Evolutionary conservation across 306 rosid genomes (phyloP).

Genomic region (Arachis hypogaea): DNA sequence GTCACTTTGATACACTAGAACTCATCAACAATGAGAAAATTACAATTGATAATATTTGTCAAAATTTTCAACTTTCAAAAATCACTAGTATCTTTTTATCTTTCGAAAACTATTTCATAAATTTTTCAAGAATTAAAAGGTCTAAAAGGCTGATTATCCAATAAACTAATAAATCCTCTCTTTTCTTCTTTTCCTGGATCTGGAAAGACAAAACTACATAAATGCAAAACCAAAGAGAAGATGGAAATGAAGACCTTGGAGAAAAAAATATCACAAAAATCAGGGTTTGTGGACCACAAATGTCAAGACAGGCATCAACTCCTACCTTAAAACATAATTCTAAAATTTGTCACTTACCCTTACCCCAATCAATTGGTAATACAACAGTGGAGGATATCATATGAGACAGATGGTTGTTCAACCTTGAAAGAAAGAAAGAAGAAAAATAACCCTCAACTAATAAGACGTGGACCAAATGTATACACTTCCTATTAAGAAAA

Average conservation of each 20-base stretch:
- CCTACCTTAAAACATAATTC: neutral
- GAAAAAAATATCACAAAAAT: too few relatives aligned
- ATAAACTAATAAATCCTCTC: too few relatives aligned
- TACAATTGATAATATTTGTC: too few relatives aligned
- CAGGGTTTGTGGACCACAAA: conserved; percentile 27
- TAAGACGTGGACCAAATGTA: conserved; percentile 15
- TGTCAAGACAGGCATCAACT: neutral
- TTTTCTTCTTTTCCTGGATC: too few relatives aligned
- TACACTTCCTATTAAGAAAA: conserved; percentile 13
- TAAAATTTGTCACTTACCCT: conserved; percentile 5
- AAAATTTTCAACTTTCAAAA: too few relatives aligned
- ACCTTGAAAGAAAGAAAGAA: conserved; percentile 4
- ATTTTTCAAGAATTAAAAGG: too few relatives aligned
- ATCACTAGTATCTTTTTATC: too few relatives aligned
- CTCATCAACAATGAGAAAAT: too few relatives aligned
- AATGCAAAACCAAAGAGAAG: neutral
- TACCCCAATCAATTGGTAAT: conserved; percentile 7
- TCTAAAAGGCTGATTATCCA: too few relatives aligned
- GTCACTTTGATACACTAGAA: too few relatives aligned
- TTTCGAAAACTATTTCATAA: too few relatives aligned
- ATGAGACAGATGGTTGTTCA: conserved; percentile 2
- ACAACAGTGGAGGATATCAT: conserved; percentile 1
- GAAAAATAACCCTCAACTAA: neutral
- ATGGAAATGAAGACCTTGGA: neutral
- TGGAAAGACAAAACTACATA: neutral